These are phyloP conservation scores for Rhodocollybia butyracea DNA, from an alignment of 768 basidiomycete species.

Conservation along the genomic window DNA sequence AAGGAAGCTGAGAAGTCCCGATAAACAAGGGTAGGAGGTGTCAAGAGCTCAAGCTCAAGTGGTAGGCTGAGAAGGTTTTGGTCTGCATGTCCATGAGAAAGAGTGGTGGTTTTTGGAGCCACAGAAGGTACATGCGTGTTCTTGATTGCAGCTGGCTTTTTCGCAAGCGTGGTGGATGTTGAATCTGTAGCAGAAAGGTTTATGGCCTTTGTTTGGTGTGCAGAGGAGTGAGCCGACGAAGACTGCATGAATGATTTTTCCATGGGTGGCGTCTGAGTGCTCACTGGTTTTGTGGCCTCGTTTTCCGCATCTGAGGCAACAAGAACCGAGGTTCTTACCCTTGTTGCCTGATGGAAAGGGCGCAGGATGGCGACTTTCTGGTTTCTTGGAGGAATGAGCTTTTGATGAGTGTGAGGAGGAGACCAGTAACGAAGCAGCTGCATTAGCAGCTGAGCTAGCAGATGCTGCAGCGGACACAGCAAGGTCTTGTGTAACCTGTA, in stretches of 20 bases:
- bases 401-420: background rate
- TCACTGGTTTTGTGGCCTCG: background rate
- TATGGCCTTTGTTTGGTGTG: background rate
- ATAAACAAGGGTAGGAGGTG: background rate
- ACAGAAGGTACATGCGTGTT: background rate
- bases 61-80: background rate
- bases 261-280: background rate
- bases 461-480: background rate
- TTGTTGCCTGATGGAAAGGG: background rate
- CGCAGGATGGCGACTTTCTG: background rate
- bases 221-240: background rate
- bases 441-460: background rate
- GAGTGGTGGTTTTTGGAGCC: background rate
- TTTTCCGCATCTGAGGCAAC: background rate
- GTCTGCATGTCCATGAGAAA: background rate
- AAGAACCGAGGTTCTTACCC: background rate
- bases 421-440: background rate
- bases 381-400: background rate
- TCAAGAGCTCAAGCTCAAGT: background rate
- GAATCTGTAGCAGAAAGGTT: background rate
- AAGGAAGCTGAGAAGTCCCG: slow-evolving; percentile 4
- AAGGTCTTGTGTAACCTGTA: background rate
- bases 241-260: background rate
- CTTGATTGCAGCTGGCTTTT: background rate
- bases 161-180: background rate